Conservation (phyloP, 495 filamentous ascomycete genomes). For the Penicillium salamii region DNA sequence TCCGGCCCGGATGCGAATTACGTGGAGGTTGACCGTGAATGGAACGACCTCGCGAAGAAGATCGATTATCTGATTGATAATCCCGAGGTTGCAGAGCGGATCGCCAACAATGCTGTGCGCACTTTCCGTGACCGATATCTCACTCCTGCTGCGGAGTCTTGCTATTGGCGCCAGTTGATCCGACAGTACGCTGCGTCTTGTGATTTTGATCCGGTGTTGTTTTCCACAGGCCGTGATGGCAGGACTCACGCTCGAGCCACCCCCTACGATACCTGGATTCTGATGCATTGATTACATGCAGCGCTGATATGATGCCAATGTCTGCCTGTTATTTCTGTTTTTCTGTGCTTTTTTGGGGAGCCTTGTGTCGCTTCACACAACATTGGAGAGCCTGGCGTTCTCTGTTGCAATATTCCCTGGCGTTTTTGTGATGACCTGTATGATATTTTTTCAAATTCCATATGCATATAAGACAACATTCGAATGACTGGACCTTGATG, state of each 20-base stretch:
- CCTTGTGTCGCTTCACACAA: too few species aligned
- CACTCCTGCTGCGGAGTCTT: constrained; percentile 58
- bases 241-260: constrained; percentile 30
- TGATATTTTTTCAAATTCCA: not conserved
- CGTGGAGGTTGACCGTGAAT: constrained; percentile 54
- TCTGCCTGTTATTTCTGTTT: too few species aligned
- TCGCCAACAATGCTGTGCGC: constrained; percentile 53
- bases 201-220: constrained; percentile 41
- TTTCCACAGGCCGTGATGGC: constrained; percentile 21
- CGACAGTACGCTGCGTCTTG: constrained; percentile 43
- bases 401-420: not conserved
- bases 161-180: constrained; percentile 59
- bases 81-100: constrained; percentile 46
- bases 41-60: constrained; percentile 49
- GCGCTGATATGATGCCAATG: too few species aligned
- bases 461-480: not conserved
- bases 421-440: not conserved
- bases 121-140: constrained; percentile 59
- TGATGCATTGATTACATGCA: constrained; percentile 26
- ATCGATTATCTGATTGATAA: constrained; percentile 51
- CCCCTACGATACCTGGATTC: constrained; percentile 41
- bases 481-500: not conserved
- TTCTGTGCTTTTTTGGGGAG: not conserved
- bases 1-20: constrained; percentile 59
- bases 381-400: constrained; percentile 1